Base-by-base conservation (phyloP, 345 rosid genomes). In the Trapa incisa region DNA sequence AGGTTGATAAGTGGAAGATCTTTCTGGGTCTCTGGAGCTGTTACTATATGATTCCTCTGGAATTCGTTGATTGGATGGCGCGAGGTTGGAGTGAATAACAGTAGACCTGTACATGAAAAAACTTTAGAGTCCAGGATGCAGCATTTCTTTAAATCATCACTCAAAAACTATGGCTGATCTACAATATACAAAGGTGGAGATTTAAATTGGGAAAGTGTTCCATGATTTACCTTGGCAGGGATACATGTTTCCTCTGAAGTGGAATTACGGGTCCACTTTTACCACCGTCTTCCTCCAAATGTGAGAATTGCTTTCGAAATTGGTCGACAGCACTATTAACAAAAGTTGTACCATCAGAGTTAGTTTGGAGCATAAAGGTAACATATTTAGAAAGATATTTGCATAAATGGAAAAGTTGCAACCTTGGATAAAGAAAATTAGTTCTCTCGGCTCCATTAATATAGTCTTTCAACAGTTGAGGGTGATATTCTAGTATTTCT, bases 401-500 rank as follows among this genome's bases (percentile, higher is more conserved):
- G 8, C 35, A 70, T 47, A 17, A 15, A 47, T 48, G 4, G 57
- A 38, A 62, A 35, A 43, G 62, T 37, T 37, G 64, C 64, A 65
- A 93, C 98, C 97, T 93, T 74, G 96, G 99, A 73, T 90, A 93
- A 37, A 93, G 91, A 83, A 93, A 93, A 80, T 79, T 86, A 45
- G 95, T 72, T 78, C 92, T 87, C 73, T 93, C 99, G 60, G 91
- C 82, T 60, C 99, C 99, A 75, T 79, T 88, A 74, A 86, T 74
- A 61, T 88, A 74, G 79, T 93, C 97, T 80, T 88, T 88, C 2
- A 86, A 92, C 58, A 93, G 83, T 58, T 93, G 90, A 77, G 96
- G 98, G 84, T 93, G 98, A 77, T 93, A 93, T 70, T 93, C 98
- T 15, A 93, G 80, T 70, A 88, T 88, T 81, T 89, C 97, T 17